phyloP scores from a whole-genome alignment of 73 alveolate genomes.

The Tetrahymena thermophila region DNA sequence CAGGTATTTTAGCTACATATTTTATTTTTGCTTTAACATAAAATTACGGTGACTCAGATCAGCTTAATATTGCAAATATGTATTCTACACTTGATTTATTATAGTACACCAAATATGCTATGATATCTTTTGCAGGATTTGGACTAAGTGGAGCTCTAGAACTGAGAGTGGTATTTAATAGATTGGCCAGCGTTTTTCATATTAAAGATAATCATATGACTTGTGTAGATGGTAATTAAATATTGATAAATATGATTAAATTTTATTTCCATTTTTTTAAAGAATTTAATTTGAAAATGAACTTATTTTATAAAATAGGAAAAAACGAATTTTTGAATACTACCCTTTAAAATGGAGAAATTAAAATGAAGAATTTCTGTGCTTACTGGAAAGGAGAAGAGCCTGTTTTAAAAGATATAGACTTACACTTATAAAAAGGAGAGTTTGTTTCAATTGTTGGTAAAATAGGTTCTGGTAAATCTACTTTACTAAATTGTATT shows the following conservation, averaged over 20 bases:
- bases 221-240: neutral
- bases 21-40: neutral
- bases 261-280: neutral
- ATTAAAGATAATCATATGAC: neutral
- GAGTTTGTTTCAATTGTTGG: conserved; percentile 61
- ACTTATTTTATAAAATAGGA: neutral
- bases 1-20: neutral
- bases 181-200: neutral
- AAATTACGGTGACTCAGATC: neutral
- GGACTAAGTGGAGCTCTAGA: neutral
- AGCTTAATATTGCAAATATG: neutral
- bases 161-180: neutral
- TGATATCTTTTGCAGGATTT: neutral
- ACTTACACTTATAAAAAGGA: conserved; percentile 27
- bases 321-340: neutral
- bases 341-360: neutral
- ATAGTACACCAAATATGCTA: neutral
- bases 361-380: neutral
- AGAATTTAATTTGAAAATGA: neutral
- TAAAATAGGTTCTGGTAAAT: conserved; percentile 69
- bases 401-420: conserved; percentile 40
- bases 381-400: conserved; percentile 28
- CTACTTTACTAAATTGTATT: conserved; percentile 48
- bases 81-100: neutral
- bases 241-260: too few species aligned